Percentiles rank a stretch among this genome's conserved stretches.
These are phyloP conservation scores for Solanum etuberosum DNA, from an alignment of 257 asterid species.

Conservation along the genomic window DNA sequence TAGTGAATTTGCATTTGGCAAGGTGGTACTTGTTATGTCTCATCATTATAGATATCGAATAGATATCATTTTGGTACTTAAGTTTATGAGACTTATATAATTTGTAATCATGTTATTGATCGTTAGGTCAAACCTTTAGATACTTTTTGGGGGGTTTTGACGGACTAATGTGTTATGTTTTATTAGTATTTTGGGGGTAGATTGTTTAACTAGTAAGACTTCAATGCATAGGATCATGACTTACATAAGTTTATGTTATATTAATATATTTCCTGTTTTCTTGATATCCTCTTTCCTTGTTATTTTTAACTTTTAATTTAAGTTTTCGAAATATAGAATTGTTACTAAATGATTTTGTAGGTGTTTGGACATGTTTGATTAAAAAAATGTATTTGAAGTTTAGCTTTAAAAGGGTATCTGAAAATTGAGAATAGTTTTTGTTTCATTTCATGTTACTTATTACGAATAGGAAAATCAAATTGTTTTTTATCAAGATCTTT, in stretches of 20 bases:
- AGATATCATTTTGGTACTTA: background rate
- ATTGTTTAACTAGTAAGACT: background rate
- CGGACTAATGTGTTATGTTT: background rate
- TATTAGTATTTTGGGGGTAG: background rate
- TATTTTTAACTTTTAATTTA: background rate
- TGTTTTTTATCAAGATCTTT: background rate
- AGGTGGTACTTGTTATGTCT: background rate
- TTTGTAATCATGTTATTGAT: background rate
- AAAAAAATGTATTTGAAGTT: background rate
- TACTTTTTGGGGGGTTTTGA: background rate
- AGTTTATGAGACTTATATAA: background rate
- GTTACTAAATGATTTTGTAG: background rate
- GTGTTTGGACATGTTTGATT: background rate
- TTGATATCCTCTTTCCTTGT: background rate
- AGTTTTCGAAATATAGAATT: background rate
- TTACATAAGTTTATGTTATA: background rate
- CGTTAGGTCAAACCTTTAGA: background rate
- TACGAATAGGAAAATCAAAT: background rate
- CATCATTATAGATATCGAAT: background rate
- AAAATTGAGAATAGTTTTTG: background rate
- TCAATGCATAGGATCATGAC: background rate
- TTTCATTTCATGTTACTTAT: background rate
- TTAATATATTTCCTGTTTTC: background rate
- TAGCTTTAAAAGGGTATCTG: background rate
- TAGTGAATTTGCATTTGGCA: background rate